A percentile compares a stretch with the other conserved stretches of the same genome.
Conservation (phyloP, 768 basidiomycete species). For the Vararia minispora region DNA sequence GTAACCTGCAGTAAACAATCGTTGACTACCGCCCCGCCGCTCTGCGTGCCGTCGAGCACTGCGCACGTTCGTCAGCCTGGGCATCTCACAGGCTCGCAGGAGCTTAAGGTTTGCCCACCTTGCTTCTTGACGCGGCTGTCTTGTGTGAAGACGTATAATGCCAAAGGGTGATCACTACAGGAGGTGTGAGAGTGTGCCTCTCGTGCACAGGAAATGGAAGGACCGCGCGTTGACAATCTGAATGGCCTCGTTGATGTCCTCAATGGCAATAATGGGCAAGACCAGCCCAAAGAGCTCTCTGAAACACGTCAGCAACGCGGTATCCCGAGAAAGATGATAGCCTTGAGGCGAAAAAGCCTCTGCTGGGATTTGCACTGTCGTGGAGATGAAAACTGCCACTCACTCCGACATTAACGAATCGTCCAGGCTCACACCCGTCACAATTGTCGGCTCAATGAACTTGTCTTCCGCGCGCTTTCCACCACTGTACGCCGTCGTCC, state of each 20-base stretch:
- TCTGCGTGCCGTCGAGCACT: constrained; percentile 64
- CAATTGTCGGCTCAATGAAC: constrained; percentile 65
- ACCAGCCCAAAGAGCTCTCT: constrained; percentile 85
- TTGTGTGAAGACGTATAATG: constrained; percentile 62
- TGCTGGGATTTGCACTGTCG: too few species aligned
- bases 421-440: constrained; percentile 45
- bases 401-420: constrained; percentile 75
- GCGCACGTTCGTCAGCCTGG: not conserved
- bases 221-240: constrained; percentile 55
- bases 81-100: too few species aligned
- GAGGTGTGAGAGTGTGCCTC: not conserved
- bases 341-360: too few species aligned
- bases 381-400: too few species aligned
- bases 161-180: constrained; percentile 22
- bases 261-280: constrained; percentile 62
- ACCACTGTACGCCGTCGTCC: constrained; percentile 56
- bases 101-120: constrained; percentile 26
- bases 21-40: constrained; percentile 61
- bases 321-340: not conserved
- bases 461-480: constrained; percentile 41
- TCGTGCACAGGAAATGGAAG: too few species aligned
- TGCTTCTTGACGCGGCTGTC: constrained; percentile 47
- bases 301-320: not conserved
- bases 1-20: constrained; percentile 54
- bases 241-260: constrained; percentile 61